Conservation (phyloP, 192 early-diverging fungal genomes). For the Dispira parvispora region DNA sequence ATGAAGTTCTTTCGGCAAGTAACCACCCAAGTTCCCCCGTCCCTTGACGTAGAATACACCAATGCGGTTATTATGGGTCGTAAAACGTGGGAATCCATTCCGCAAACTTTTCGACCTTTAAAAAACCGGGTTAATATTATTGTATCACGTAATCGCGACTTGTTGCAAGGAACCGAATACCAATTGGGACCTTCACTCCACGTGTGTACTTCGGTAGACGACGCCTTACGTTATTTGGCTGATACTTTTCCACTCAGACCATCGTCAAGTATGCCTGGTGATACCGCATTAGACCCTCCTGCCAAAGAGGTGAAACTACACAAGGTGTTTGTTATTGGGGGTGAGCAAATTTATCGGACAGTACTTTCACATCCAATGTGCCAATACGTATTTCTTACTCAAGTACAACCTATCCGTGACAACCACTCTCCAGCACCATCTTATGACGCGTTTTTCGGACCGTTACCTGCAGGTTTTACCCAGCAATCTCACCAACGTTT, state of each 20-base stretch:
- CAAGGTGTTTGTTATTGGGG: background rate
- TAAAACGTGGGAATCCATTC: constrained; percentile 86
- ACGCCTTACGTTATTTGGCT: background rate
- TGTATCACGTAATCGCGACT: constrained; percentile 42
- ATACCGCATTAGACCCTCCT: background rate
- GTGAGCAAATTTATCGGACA: background rate
- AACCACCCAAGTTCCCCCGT: constrained; percentile 28
- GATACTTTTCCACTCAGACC: too few species aligned
- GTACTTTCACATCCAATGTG: background rate
- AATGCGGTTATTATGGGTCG: constrained; percentile 94
- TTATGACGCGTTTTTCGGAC: constrained; percentile 6
- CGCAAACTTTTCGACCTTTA: constrained; percentile 65
- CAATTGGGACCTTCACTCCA: background rate
- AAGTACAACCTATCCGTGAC: background rate
- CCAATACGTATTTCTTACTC: background rate
- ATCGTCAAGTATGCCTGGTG: background rate
- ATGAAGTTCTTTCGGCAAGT: constrained; percentile 64
- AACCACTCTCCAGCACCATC: background rate
- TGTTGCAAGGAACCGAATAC: constrained; percentile 13
- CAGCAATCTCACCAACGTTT: background rate
- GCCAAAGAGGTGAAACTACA: background rate
- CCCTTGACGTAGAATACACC: constrained; percentile 3
- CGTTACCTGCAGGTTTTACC: background rate
- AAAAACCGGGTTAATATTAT: constrained; percentile 67
- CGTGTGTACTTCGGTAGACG: background rate